Base-by-base conservation (phyloP, 1,284 basidiomycete genomes). In the Fomitiporia mediterranea region DNA sequence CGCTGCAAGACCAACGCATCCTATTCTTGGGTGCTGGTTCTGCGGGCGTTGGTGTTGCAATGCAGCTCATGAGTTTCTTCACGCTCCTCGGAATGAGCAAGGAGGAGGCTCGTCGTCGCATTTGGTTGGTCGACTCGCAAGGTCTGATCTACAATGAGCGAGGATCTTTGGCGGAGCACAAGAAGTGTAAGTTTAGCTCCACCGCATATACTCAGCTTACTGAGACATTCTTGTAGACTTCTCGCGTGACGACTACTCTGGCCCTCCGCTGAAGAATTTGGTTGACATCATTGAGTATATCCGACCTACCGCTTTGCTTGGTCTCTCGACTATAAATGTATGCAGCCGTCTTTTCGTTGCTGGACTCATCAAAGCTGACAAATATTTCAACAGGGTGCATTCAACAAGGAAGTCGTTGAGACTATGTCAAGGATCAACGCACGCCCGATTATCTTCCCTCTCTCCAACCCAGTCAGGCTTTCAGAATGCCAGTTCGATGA, bases 381-480 rank as follows among this genome's bases (percentile, higher is more conserved):
- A 59, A 42, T 25, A 42, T 55, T 35, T 57, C 39, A 44, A 4
- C 57, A 82, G 74, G 85, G 86, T 47, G 89, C 93, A 1, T 98
- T 98, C 74, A 82, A 77, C 59, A 77, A 86, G 56, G 74, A 79
- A 9, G 86, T 94, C 53, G 82, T 98, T 60, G 76, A 83, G 63
- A 75, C 81, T 9, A 95, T 98, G 93, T 83, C 87, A n/a, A 78
- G 81, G 49, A 77, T 91, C 63, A 97, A 96, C 74, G 76, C 82
- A 19, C 82, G 86, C 21, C 94, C 95, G 25, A 95, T 97, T 75
- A 85, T 98, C 70, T 97, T 98, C 80, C 92, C 95, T 48, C 83
- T 98, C n/a, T 94, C 91, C 34, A 98, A 98, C 74, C 95, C 95
- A 28, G 87, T 91, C 47, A 78, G 81, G 48, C 82, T 94, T 56